Evolutionary conservation across 768 basidiomycete species (phyloP).

Genomic region (Suillus bovinus): DNA sequence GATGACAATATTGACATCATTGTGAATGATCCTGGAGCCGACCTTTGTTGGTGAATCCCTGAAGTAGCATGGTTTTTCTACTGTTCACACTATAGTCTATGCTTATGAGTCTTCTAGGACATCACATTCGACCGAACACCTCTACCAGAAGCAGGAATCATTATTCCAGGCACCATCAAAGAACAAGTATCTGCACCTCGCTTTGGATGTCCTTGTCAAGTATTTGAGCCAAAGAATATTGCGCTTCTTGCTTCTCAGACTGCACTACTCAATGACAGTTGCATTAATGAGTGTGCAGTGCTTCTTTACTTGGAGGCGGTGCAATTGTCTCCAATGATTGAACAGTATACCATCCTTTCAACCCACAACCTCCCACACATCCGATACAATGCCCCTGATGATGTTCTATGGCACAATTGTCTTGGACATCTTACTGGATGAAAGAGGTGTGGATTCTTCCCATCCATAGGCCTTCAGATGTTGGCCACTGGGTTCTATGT

Average conservation of each 20-base stretch:
- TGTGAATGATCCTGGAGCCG: not conserved
- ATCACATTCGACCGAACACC: not conserved
- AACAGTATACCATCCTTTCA: conserved; percentile 10
- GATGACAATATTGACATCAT: not conserved
- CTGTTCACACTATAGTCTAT: not conserved
- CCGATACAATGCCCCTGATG: not conserved
- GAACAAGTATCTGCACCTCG: not conserved
- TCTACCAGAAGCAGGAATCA: not conserved
- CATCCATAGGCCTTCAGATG: conserved; percentile 26
- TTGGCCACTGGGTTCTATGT: conserved; percentile 35
- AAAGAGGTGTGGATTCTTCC: conserved; percentile 37
- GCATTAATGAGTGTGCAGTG: conserved; percentile 9
- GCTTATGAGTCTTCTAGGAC: not conserved
- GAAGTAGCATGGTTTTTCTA: not conserved
- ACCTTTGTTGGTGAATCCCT: not conserved
- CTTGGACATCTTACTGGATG: conserved; percentile 25
- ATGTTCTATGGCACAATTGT: conserved; percentile 22
- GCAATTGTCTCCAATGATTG: not conserved
- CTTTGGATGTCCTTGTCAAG: not conserved
- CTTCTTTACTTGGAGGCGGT: conserved; percentile 6
- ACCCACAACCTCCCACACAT: conserved; percentile 5
- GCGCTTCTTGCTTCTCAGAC: conserved; percentile 3
- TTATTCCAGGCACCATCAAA: not conserved
- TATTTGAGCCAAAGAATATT: conserved; percentile 9
- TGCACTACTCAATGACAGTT: conserved; percentile 6